Base-by-base conservation (phyloP, 148 eudicot genomes). In the Amaranthus palmeri region DNA sequence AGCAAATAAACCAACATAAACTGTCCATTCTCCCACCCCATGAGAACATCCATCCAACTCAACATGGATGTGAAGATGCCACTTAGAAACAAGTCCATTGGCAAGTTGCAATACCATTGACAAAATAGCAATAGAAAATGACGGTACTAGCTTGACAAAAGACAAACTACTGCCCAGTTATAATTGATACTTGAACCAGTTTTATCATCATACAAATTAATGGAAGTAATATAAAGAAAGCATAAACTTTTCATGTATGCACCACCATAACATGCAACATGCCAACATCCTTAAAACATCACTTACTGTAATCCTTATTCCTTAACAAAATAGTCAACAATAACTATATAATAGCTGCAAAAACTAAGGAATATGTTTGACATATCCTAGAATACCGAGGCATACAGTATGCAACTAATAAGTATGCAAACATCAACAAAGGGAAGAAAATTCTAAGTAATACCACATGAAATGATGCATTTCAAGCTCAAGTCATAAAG, bases 401-500 rank as follows among this genome's bases (percentile, higher is more conserved):
- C 3, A 45, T 46, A 25, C 36, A 25, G 36, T 25, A 54, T 45
- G 17, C 5, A 45, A 36, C n/a, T 17, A 3, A 18, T 42, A 18
- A 17, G 0, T 7, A 2, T 2, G 36, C 36, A 25, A 25, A 25
- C 54, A 40, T 48, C 12, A n/a, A 54, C 53, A 41, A 67, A 41
- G 6, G 53, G 5, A 43, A 66, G 10, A 3, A 62, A 25, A 50
- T 8, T 36, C 36, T 5, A 58, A 59, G 10, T 9, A 54, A 44
- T 25, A 25, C 17, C 3, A 62, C 12, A 15, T 41, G 5, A 44
- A 13, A 47, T 25, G 0, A 48, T 25, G 18, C 25, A 61, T 61
- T 7, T 52, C 42, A 15, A 74, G 68, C 65, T 61, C 58, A 45
- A 72, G 72, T 61, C 53, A 52, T 51, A 46, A 72, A 67, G 76